Percentiles rank a stretch among this genome's conserved stretches.
Evolutionary conservation across 2,329 filamentous ascomycete species (phyloP).

Genomic region (Sphaerulina vaccinii): DNA sequence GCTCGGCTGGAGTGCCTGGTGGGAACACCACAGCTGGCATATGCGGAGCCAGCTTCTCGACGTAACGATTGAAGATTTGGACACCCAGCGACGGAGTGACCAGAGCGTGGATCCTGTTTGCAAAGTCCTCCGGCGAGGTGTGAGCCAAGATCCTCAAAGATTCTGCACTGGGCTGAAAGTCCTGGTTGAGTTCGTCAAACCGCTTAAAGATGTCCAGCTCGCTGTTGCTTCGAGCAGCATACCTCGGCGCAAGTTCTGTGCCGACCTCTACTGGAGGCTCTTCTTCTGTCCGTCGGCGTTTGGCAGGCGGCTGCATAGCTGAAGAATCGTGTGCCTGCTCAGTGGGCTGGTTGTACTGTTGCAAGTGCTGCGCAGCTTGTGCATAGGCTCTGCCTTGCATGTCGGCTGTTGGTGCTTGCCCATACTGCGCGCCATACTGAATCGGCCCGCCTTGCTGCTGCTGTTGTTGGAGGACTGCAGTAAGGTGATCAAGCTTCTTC

Average conservation of each 20-base stretch:
- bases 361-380: conserved; percentile 14
- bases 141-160: conserved; percentile 28
- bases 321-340: conserved; percentile 6
- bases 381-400: conserved; percentile 18
- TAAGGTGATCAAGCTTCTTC: conserved; percentile 87
- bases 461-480: conserved; percentile 69
- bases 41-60: conserved; percentile 53
- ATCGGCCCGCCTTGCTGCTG: conserved; percentile 23
- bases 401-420: conserved; percentile 16
- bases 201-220: conserved; percentile 10
- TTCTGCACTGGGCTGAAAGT: conserved; percentile 19
- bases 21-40: conserved; percentile 61
- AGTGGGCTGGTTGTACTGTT: conserved; percentile 11
- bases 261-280: conserved; percentile 3
- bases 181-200: conserved; percentile 5
- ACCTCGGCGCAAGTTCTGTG: not conserved
- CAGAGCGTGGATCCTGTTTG: conserved; percentile 44
- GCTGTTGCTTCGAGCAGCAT: conserved; percentile 7
- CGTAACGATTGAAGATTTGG: conserved; percentile 58
- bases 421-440: conserved; percentile 18
- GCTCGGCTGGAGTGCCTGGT: conserved; percentile 52
- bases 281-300: conserved; percentile 29
- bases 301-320: conserved; percentile 27
- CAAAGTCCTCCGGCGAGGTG: conserved; percentile 33
- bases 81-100: conserved; percentile 53